phyloP scores from a whole-genome alignment of 768 basidiomycete genomes.

The Tremella yokohamensis region DNA sequence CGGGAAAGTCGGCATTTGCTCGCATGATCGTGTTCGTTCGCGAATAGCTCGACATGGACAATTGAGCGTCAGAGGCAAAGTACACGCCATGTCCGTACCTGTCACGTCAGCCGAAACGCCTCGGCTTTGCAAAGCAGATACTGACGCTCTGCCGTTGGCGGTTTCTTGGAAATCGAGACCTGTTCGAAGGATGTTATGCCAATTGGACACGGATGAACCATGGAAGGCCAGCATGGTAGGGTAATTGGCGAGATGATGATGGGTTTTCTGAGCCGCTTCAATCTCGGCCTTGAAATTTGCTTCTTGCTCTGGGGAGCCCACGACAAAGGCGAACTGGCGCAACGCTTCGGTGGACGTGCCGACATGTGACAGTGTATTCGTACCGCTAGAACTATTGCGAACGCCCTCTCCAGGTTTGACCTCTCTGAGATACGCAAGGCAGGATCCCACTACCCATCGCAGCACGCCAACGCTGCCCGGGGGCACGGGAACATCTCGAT shows the following conservation, averaged over 20 bases:
- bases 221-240: slow-evolving; percentile 35
- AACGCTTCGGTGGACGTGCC: background rate
- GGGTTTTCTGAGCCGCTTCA: slow-evolving; percentile 11
- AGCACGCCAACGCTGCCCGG: slow-evolving; percentile 26
- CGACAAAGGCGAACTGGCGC: slow-evolving; percentile 35
- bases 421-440: slow-evolving; percentile 36
- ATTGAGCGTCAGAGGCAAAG: slow-evolving; percentile 25
- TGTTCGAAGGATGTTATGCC: slow-evolving; percentile 36
- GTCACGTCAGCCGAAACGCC: slow-evolving; percentile 7
- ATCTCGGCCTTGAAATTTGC: slow-evolving; percentile 27
- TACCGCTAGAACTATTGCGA: background rate
- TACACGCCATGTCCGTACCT: slow-evolving; percentile 37
- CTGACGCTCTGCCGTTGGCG: slow-evolving; percentile 25
- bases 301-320: slow-evolving; percentile 34
- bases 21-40: slow-evolving; percentile 2
- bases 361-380: background rate
- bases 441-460: slow-evolving; percentile 34
- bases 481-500: slow-evolving; percentile 5
- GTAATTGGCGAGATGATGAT: slow-evolving; percentile 14
- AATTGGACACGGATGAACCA: slow-evolving; percentile 25
- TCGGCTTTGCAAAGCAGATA: too few species aligned
- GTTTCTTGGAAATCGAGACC: slow-evolving; percentile 32
- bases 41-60: slow-evolving; percentile 20
- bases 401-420: slow-evolving; percentile 28
- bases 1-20: slow-evolving; percentile 26